phyloP scores from a whole-genome alignment of 2,329 filamentous ascomycete species.

The Curvularia hawaiiensis region DNA sequence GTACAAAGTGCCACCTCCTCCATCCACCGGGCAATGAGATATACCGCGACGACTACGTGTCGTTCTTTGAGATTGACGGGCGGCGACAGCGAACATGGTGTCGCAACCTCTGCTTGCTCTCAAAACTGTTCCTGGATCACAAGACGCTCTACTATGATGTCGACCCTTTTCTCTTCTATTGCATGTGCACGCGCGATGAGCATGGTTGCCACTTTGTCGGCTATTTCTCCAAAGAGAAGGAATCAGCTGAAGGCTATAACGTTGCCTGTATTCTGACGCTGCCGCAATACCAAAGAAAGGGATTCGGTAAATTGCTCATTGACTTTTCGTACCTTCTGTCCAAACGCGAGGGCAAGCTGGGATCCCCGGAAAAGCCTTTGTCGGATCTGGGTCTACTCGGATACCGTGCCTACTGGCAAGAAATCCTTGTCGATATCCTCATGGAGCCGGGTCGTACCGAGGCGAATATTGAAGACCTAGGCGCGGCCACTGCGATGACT shows the following conservation, averaged over 20 bases:
- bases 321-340: slow-evolving; percentile 97
- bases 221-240: slow-evolving; percentile 99
- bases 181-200: slow-evolving; percentile 89
- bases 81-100: slow-evolving; percentile 94
- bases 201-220: slow-evolving; percentile 93
- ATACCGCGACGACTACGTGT: slow-evolving; percentile 91
- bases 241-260: slow-evolving; percentile 95
- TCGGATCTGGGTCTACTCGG: slow-evolving; percentile 91
- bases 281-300: slow-evolving; percentile 94
- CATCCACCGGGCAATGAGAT: slow-evolving; percentile 98
- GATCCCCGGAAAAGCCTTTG: slow-evolving; percentile 94
- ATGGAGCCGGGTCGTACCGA: slow-evolving; percentile 66
- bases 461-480: slow-evolving; percentile 86
- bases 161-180: slow-evolving; percentile 98
- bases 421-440: slow-evolving; percentile 89
- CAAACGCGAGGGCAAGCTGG: slow-evolving; percentile 92
- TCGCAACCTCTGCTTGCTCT: slow-evolving; percentile 90
- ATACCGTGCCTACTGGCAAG: slow-evolving; percentile 97
- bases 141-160: slow-evolving; percentile 99
- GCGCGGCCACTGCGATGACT: slow-evolving; percentile 86
- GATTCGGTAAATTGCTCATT: slow-evolving; percentile 90
- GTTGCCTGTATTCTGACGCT: slow-evolving; percentile 96
- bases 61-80: slow-evolving; percentile 97
- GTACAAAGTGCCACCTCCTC: slow-evolving; percentile 84
- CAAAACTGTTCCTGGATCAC: slow-evolving; percentile 95